Evolutionary conservation across 192 early-diverging fungal species (phyloP).

Genomic region (Coemansia sp.): DNA sequence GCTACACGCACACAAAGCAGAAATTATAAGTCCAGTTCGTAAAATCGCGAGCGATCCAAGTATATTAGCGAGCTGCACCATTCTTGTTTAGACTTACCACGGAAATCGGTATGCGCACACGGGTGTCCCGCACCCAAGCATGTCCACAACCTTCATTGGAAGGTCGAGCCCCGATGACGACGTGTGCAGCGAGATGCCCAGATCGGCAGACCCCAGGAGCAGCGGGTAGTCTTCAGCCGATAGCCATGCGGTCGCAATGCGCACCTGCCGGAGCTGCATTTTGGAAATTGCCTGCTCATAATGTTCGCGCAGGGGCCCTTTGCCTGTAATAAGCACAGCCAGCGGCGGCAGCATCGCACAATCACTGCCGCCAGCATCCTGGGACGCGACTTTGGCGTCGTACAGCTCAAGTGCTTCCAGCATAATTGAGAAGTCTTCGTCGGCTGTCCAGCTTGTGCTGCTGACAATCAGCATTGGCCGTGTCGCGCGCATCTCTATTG

Average conservation of each 20-base stretch:
- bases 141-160: constrained; percentile 98
- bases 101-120: constrained; percentile 73
- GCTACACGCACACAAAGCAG: too few species aligned
- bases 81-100: too few species aligned
- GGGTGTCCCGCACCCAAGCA: constrained; percentile 95
- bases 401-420: constrained; percentile 64
- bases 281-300: constrained; percentile 67
- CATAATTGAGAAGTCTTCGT: constrained; percentile 91
- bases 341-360: constrained; percentile 53
- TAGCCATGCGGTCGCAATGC: constrained; percentile 81
- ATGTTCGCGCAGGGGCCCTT: constrained; percentile 73
- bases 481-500: constrained; percentile 27
- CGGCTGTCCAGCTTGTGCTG: constrained; percentile 92
- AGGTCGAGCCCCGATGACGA: constrained; percentile 95
- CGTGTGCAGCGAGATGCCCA: constrained; percentile 91
- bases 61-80: too few species aligned
- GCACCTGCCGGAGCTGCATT: constrained; percentile 54
- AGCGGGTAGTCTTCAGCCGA: constrained; percentile 77
- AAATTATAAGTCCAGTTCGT: too few species aligned
- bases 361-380: constrained; percentile 6
- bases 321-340: constrained; percentile 88
- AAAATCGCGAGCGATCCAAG: too few species aligned
- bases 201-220: constrained; percentile 87
- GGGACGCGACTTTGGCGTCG: constrained; percentile 30
- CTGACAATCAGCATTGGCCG: constrained; percentile 82